These are phyloP conservation scores for Escallonia herrerae DNA, from an alignment of 129 eudicot genomes.

Conservation along the genomic window DNA sequence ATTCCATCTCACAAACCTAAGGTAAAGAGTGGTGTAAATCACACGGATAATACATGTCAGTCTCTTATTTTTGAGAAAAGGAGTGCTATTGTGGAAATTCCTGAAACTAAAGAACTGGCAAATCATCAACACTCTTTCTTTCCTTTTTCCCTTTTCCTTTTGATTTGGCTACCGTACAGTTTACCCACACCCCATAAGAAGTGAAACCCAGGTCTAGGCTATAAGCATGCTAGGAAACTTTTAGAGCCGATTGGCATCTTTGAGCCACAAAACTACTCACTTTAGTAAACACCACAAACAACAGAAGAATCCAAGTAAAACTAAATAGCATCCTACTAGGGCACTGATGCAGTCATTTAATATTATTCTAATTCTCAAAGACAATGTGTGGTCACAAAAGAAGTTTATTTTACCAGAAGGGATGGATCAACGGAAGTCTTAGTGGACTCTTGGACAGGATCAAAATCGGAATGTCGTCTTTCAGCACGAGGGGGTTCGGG, in stretches of 20 bases:
- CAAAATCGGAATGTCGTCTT: slow-evolving; percentile 29
- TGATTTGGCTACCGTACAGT: too few species aligned
- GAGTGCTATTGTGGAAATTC: too few species aligned
- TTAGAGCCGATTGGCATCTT: not conserved
- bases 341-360: too few species aligned
- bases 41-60: too few species aligned
- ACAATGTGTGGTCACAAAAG: not conserved
- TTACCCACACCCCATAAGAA: not conserved
- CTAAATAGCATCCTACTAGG: not conserved
- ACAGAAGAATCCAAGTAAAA: not conserved
- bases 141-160: too few species aligned
- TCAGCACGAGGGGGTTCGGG: slow-evolving; percentile 76
- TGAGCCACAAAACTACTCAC: not conserved
- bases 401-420: slow-evolving; percentile 36
- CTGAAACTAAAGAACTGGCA: too few species aligned
- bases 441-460: slow-evolving; percentile 22
- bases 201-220: not conserved
- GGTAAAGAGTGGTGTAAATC: not conserved
- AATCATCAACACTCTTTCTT: too few species aligned
- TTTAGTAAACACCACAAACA: not conserved
- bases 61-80: too few species aligned
- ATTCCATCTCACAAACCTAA: slow-evolving; percentile 31
- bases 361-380: too few species aligned
- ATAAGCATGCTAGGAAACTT: not conserved
- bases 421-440: slow-evolving; percentile 7